Base-by-base conservation (phyloP, 2,329 filamentous ascomycete genomes). In the Fusarium solani-melongenae region DNA sequence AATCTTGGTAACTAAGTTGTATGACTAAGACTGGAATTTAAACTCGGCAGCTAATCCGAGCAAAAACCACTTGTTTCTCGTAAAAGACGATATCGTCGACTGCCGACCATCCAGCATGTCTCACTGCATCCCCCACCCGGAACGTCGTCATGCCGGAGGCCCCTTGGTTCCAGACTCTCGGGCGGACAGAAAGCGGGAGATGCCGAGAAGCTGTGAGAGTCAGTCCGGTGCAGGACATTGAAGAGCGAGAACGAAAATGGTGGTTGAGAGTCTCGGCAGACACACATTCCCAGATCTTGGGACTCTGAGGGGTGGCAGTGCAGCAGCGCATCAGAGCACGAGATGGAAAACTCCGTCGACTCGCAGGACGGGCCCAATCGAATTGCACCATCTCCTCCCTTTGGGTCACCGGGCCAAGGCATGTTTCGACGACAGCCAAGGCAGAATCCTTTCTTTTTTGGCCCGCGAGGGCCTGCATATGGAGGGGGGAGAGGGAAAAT, bases 191-290 rank as follows among this genome's bases (percentile, higher is more conserved):
- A 39, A 39, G 63, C 71, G 71, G 71, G 24, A 66, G 51, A 69
- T 71, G 33, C 71, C 71, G 71, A 62, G n/a, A 22, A 24, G 39
- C 53, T 66, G 44, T 62, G 57, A 24, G 64, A 64, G 36, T 51
- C 39, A 39, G 44, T 62, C 71, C 64, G 57, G 44, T 11, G 66
- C 59, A 67, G 64, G 41, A 38, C 17, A 49, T 29, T 12, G 33
- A 55, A 34, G 20, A 20, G 20, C 22, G 38, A 22, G 31, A 14
- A 27, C 15, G 59, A 51, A 44, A 64, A 60, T 71, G 67, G 70
- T 71, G 70, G 57, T 73, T 38, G 20, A 51, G n/a, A 36, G 53
- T 56, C 41, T 44, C 12, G 41, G 20, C 44, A 49, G 22, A 24
- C 44, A 49, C 24, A 27, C 44, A 29, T 49, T 49, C 44, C 44